Evolutionary conservation across 352 stramenopile species (phyloP).

Genomic region (Globisporangium emineosum): DNA sequence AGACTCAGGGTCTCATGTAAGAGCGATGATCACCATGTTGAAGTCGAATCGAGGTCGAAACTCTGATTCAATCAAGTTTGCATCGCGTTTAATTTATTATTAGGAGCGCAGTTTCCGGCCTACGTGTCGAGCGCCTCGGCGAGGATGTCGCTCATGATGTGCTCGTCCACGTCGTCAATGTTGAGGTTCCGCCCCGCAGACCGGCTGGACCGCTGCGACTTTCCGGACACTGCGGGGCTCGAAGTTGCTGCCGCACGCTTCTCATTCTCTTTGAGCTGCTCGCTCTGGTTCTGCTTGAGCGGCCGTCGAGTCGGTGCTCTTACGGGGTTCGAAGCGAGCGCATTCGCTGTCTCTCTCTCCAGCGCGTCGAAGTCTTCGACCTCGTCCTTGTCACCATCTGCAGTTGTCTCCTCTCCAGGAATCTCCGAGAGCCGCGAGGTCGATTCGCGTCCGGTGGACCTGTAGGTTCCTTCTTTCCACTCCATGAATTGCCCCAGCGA

Average conservation of each 20-base stretch:
- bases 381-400: conserved; percentile 12
- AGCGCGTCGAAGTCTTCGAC: conserved; percentile 15
- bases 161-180: conserved; percentile 63
- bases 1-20: too few species aligned
- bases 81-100: not conserved
- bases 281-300: conserved; percentile 4
- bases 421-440: conserved; percentile 8
- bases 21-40: too few species aligned
- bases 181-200: conserved; percentile 25
- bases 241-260: not conserved
- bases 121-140: conserved; percentile 20
- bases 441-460: conserved; percentile 15
- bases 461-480: conserved; percentile 10
- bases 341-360: conserved; percentile 16
- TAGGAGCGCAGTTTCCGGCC: not conserved
- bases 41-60: not conserved
- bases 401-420: not conserved
- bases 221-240: conserved; percentile 4
- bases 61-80: not conserved
- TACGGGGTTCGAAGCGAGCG: not conserved
- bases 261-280: conserved; percentile 5
- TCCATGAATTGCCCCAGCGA: conserved; percentile 13
- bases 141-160: conserved; percentile 66
- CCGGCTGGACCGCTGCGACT: conserved; percentile 9
- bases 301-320: not conserved